Evolutionary conservation across 1,139 yeast species (phyloP), one percentile per base, ranked within the genome.

Genomic region (Lodderomyces oxycetoniae): DNA sequence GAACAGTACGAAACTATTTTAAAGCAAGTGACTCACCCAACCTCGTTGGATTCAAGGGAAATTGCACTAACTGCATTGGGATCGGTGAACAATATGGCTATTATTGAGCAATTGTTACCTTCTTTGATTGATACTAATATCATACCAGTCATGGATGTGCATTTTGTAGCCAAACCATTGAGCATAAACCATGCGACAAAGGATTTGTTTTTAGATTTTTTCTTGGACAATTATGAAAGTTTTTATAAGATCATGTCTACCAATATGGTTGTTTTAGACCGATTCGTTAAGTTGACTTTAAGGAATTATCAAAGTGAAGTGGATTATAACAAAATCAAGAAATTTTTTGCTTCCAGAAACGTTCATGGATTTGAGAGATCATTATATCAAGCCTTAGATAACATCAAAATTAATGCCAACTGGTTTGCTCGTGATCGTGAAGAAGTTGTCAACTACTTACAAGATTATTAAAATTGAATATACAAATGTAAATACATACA

Each of bases 101-200:
- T 64, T 25, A 57, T 73, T 27, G 51, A 57, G 9, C 52, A 52
- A 36, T 57, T 77, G 33, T 49, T 77, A 23, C 51, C 49, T 1
- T 50, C 64, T 42, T 54, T 77, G 29, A 50, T 67, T 27, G 63
- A 66, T 36, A 65, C 67, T 13, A 47, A 50, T 2, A 55, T 63
- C 9, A 59, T 81, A 22, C 83, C 85, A n/a, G 71, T 72, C 30
- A 85, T 84, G 85, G 87, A 84, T 52, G 67, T 76, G 17, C 83
- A 79, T 49, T 79, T 72, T 49, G 58, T 80, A 39, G 71, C 77
- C 2, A 58, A 58, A 11, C 62, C 79, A 13, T 59, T 82, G 21
- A 80, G 6, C 50, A 60, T 11, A 6, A 37, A 37, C 13, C 15
- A 17, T 12, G 52, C 49, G 3, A 66, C 79, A 1, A 74, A 79